Percentiles rank a stretch among this genome's conserved stretches.
Evolutionary conservation across 2,329 filamentous ascomycete genomes (phyloP).

Genomic region (Colletotrichum theobromicola): DNA sequence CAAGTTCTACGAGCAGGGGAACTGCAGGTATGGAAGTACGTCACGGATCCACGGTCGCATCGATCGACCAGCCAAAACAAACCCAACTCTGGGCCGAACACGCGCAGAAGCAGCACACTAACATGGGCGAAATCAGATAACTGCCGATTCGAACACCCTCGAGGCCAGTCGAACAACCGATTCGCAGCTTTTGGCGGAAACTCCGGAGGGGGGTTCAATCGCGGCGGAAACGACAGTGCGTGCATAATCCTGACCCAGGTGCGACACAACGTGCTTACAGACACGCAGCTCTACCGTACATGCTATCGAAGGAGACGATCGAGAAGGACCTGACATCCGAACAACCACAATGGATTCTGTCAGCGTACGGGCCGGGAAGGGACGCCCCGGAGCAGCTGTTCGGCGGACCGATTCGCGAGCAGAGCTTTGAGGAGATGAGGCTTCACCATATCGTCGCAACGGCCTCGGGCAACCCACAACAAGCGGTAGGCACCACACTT

Average conservation of each 20-base stretch:
- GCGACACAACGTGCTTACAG: background rate
- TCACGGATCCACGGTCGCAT: constrained; percentile 12
- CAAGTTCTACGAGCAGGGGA: constrained; percentile 55
- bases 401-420: constrained; percentile 78
- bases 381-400: constrained; percentile 84
- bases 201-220: constrained; percentile 21
- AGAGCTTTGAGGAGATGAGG: constrained; percentile 88
- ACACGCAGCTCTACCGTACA: constrained; percentile 42
- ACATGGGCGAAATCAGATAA: constrained; percentile 40
- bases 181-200: constrained; percentile 22
- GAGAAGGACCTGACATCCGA: constrained; percentile 72
- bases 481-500: constrained; percentile 45
- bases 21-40: constrained; percentile 58
- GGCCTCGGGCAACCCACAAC: constrained; percentile 63
- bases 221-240: constrained; percentile 17
- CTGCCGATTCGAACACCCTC: constrained; percentile 61
- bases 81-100: background rate
- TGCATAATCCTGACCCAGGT: background rate
- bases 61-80: background rate
- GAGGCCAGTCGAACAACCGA: constrained; percentile 24
- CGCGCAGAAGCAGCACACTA: background rate
- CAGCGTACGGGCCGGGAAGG: constrained; percentile 79
- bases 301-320: constrained; percentile 64
- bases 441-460: constrained; percentile 70
- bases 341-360: constrained; percentile 83